These are phyloP conservation scores for Apiospora pterosperma DNA, from an alignment of 2,329 filamentous ascomycete species.

Conservation along the genomic window DNA sequence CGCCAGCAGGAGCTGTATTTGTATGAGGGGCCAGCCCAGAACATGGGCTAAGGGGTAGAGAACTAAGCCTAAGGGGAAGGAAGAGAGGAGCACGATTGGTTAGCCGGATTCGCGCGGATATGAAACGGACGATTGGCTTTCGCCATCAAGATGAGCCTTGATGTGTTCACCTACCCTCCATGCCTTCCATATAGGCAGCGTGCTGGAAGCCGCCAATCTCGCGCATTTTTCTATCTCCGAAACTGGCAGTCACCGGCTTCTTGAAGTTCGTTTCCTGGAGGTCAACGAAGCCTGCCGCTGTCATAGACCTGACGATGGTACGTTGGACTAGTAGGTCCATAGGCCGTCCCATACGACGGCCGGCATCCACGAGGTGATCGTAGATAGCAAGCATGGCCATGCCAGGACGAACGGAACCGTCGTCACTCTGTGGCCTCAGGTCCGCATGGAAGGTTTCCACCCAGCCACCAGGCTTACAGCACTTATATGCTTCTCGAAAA, in stretches of 20 bases:
- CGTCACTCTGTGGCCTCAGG: constrained; percentile 18
- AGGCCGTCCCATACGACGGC: not conserved
- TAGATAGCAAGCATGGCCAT: not conserved
- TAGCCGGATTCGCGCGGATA: not conserved
- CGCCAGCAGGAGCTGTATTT: constrained; percentile 5
- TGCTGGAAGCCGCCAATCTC: constrained; percentile 3
- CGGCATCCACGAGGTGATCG: not conserved
- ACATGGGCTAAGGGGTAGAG: constrained; percentile 1
- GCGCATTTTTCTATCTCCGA: not conserved
- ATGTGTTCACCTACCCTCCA: not conserved
- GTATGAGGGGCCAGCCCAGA: constrained; percentile 3
- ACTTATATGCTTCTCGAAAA: constrained; percentile 45
- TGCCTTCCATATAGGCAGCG: not conserved
- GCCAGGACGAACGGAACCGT: constrained; percentile 20
- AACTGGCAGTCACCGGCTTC: not conserved
- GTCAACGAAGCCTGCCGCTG: constrained; percentile 4
- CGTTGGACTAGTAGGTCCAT: not conserved
- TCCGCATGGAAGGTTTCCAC: constrained; percentile 26
- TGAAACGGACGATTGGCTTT: not conserved
- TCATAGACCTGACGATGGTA: not conserved
- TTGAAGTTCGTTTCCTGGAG: constrained; percentile 1
- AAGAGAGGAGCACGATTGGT: not conserved
- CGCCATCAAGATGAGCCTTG: not conserved
- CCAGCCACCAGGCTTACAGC: constrained; percentile 50
- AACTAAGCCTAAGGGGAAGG: not conserved